phyloP scores from a whole-genome alignment of 345 rosid genomes.

The Rhizophora apiculata region DNA sequence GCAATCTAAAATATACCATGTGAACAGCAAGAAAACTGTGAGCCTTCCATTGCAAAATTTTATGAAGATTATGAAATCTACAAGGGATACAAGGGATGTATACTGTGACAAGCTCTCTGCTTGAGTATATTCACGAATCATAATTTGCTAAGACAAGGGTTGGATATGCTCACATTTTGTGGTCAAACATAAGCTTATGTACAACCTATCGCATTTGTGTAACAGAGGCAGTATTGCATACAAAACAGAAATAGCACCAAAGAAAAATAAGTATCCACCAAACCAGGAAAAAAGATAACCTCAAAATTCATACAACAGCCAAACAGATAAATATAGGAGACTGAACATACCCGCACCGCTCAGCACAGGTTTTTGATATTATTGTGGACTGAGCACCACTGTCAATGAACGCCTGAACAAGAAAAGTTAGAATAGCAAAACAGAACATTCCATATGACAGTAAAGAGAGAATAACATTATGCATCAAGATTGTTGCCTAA shows the following conservation, averaged over 20 bases:
- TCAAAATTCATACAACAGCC: neutral
- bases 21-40: conserved; percentile 12
- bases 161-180: too few species aligned
- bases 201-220: too few species aligned
- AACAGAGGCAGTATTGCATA: too few species aligned
- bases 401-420: conserved; percentile 90
- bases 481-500: neutral
- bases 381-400: conserved; percentile 99
- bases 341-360: conserved; percentile 76
- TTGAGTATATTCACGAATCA: too few species aligned
- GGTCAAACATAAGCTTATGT: too few species aligned
- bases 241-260: too few species aligned
- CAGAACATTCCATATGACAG: too few species aligned
- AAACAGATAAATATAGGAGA: neutral
- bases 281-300: neutral
- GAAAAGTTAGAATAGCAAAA: conserved; percentile 7
- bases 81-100: neutral
- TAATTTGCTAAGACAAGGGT: too few species aligned
- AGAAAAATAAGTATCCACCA: neutral
- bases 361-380: conserved; percentile 97
- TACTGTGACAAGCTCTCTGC: neutral
- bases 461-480: neutral
- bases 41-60: neutral
- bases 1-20: conserved; percentile 47
- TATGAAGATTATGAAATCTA: neutral